Evolutionary conservation across 352 stramenopile genomes (phyloP).

Genomic region (Phytophthora uliginosa): DNA sequence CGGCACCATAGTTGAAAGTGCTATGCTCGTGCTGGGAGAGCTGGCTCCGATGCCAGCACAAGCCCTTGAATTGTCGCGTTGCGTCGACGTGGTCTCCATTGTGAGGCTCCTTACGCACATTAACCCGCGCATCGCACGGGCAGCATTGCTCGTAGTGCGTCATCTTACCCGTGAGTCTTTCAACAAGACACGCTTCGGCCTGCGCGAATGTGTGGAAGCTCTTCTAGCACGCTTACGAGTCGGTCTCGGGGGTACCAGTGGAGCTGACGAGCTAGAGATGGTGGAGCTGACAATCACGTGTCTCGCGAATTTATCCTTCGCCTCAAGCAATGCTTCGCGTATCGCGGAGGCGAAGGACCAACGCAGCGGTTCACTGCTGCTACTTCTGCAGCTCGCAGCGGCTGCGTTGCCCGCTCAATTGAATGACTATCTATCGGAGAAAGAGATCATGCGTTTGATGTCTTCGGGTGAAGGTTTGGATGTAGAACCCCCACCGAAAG

Average conservation of each 20-base stretch:
- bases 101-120: constrained; percentile 72
- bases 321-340: constrained; percentile 45
- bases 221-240: constrained; percentile 55
- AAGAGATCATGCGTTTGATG: constrained; percentile 29
- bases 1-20: constrained; percentile 75
- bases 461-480: not conserved
- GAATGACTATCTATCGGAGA: constrained; percentile 61
- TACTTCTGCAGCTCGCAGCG: constrained; percentile 62
- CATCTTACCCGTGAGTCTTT: constrained; percentile 83
- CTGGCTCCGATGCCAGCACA: constrained; percentile 70
- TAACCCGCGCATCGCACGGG: constrained; percentile 67
- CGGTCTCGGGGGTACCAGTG: constrained; percentile 24
- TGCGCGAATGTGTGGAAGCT: constrained; percentile 63
- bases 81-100: constrained; percentile 68
- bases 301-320: constrained; percentile 78
- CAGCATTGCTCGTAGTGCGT: constrained; percentile 60
- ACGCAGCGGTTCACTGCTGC: constrained; percentile 36
- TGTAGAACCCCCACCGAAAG: not conserved
- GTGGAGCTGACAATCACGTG: constrained; percentile 73
- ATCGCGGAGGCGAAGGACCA: constrained; percentile 49
- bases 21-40: constrained; percentile 77
- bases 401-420: constrained; percentile 44
- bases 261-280: constrained; percentile 69
- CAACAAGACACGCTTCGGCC: constrained; percentile 81
- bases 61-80: constrained; percentile 77